Evolutionary conservation across 1,284 basidiomycete species (phyloP), one percentile per base, ranked within the genome.

Genomic region (Apiotrichum porosum): DNA sequence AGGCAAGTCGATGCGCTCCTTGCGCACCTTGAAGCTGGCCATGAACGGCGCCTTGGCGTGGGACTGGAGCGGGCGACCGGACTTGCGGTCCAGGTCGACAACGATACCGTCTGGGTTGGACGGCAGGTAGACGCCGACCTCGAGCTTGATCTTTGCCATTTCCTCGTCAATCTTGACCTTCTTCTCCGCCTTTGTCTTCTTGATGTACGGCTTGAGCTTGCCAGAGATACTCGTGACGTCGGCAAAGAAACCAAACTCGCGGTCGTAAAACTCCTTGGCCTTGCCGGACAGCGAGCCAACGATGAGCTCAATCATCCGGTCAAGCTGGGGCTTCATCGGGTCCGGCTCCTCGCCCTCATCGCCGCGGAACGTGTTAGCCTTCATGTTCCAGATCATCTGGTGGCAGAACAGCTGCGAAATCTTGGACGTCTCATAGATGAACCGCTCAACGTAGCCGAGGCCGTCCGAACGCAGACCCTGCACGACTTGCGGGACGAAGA

Each of bases 361-460:
- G 63, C 94, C 95, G 62, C 86, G 90, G 73, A 85, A 97, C 54
- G 85, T 90, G 69, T 99, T 99, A 5, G 95, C 95, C 66, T 95
- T 95, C 95, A 98, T 98, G 72, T 98, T 99, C 95, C 95, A 99
- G 57, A 99, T 91, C 56, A 98, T 98, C 76, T 99, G 95, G 71
- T 99, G 95, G 67, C 95, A 99, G 78, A 99, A 99, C 10, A 93
- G 75, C 71, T 97, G 94, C 4, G 93, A 97, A 54, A 98, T 91
- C 74, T 92, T 94, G 12, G 93, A 88, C 0, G 94, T 97, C 75
- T 97, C 92, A 60, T 93, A 93, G 64, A 98, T 92, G 78, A 97
- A 99, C 23, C 86, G 83, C 56, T 86, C 83, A 23, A 98, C 91
- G 72, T 98, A 98, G 39, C 91, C 93, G 8, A 90, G 78, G 18